These are phyloP conservation scores for Jimgerdemannia flammicorona DNA, from an alignment of 192 early-diverging fungal species.

Conservation along the genomic window DNA sequence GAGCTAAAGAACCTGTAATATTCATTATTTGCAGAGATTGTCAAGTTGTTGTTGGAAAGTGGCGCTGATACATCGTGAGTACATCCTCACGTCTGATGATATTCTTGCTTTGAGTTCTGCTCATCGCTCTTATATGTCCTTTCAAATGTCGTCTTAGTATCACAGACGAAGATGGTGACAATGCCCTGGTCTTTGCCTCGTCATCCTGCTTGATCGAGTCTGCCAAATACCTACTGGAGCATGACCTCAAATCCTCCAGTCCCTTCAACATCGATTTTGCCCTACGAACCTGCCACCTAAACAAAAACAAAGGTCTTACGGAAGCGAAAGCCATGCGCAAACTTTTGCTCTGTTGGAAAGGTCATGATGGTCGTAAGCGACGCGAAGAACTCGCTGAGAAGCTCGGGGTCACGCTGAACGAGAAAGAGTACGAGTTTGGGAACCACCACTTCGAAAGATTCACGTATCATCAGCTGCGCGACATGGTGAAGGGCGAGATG, in stretches of 20 bases:
- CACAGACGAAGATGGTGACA: neutral
- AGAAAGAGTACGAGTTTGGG: slow-evolving; percentile 31
- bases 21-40: slow-evolving; percentile 18
- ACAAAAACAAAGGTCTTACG: slow-evolving; percentile 21
- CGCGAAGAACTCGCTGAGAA: slow-evolving; percentile 31
- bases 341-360: slow-evolving; percentile 32
- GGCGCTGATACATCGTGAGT: slow-evolving; percentile 25
- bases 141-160: neutral
- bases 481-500: slow-evolving; percentile 14
- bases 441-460: slow-evolving; percentile 29
- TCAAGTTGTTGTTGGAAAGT: slow-evolving; percentile 28
- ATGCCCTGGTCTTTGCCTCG: neutral
- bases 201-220: neutral
- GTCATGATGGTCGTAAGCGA: slow-evolving; percentile 28
- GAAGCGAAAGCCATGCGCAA: neutral
- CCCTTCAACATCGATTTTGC: slow-evolving; percentile 35
- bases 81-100: neutral
- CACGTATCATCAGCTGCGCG: slow-evolving; percentile 29
- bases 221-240: slow-evolving; percentile 33
- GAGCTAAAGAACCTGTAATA: no score
- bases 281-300: slow-evolving; percentile 27
- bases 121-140: no score
- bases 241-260: slow-evolving; percentile 29
- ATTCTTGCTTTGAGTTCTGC: no score
- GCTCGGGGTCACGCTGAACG: slow-evolving; percentile 23